These are phyloP conservation scores for Lentinula detonsa DNA, from an alignment of 768 basidiomycete species.

Conservation along the genomic window DNA sequence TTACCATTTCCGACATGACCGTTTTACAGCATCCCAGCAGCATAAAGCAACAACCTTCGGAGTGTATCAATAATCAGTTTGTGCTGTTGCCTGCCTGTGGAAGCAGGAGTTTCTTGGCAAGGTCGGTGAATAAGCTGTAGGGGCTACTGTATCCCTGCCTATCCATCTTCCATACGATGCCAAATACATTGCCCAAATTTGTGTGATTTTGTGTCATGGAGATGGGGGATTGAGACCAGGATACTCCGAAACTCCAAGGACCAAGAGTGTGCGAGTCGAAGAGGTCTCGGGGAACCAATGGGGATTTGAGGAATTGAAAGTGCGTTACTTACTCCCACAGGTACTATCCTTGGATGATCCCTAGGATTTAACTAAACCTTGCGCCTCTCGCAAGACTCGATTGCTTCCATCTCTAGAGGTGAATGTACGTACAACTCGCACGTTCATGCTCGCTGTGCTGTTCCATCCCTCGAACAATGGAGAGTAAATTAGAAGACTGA, in stretches of 20 bases:
- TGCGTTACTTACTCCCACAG: neutral
- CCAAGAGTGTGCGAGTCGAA: neutral
- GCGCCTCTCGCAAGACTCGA: neutral
- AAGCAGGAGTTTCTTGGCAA: no score
- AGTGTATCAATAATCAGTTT: neutral
- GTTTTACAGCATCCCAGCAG: neutral
- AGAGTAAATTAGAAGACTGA: neutral
- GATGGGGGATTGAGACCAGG: neutral
- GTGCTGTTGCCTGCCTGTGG: neutral
- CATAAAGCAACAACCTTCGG: neutral
- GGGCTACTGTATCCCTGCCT: no score
- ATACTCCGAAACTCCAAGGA: neutral
- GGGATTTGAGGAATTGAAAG: neutral
- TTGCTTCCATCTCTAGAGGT: neutral
- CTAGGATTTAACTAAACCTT: neutral
- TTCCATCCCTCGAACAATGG: neutral
- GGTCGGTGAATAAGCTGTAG: no score
- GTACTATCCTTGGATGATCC: neutral
- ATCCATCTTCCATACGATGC: neutral
- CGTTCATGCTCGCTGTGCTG: neutral
- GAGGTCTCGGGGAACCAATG: neutral
- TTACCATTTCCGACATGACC: neutral
- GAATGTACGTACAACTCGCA: neutral
- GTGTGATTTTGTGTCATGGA: neutral
- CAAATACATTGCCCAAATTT: no score